Evolutionary conservation across 169 alveolate species (phyloP), one percentile per base, ranked within the genome.

Genomic region (Cryptosporidium ubiquitum): DNA sequence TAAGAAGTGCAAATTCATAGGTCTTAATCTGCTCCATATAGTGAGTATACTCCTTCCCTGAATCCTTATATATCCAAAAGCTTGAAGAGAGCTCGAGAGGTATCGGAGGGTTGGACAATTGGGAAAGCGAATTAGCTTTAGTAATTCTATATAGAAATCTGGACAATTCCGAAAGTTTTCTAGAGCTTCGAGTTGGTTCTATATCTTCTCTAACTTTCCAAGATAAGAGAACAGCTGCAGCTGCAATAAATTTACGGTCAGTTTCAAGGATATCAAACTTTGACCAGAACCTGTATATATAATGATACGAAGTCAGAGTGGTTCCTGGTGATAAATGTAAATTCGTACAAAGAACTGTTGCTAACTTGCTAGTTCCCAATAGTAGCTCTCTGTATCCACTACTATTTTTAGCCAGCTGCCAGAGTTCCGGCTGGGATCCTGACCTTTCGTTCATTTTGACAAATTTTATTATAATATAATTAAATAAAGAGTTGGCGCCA

Each of bases 361-460:
- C 89, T 40, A 79, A 51, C 51, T 79, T 79, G 51, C 89, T 79
- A 39, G 89, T 79, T n/a, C 89, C 89, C 61, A 79, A 20, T 6
- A 79, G 52, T 18, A 79, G 68, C 26, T 79, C 89, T 44, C 89
- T 60, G n/a, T 79, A 79, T 33, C 79, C 89, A 14, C 79, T 79
- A 29, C 68, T 79, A 23, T 47, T 66, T 14, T n/a, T 61, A 7
- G 89, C 61, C 40, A 79, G 68, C 58, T 61, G 55, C 64, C 79
- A 79, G 16, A 79, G 39, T 64, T 79, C 75, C 33, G 71, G 71
- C 18, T 37, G 16, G 1, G 71, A 79, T n/a, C 20, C 49, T 26
- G 79, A 12, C 31, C 37, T 79, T 26, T 40, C 79, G 55, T 47
- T 52, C 89, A 79, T 79, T 61, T 29, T 55, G 66, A 26, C 37